A percentile compares a stretch with the other conserved stretches of the same genome.
These are phyloP conservation scores for Jamesozyma spencerorum DNA, from an alignment of 805 yeast species.

Conservation along the genomic window DNA sequence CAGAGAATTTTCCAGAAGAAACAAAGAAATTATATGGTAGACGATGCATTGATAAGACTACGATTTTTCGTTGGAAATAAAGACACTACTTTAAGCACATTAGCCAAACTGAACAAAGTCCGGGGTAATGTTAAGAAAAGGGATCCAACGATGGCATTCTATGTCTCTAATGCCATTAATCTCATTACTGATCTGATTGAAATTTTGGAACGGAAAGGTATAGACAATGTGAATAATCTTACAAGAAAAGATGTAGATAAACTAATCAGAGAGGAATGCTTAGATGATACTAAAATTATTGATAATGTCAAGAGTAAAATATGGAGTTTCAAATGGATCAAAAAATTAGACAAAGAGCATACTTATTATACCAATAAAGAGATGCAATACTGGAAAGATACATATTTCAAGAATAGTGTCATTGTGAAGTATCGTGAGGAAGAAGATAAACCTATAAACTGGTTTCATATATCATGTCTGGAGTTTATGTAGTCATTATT, in stretches of 20 bases:
- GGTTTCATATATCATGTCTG: conserved; percentile 22
- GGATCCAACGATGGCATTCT: not conserved
- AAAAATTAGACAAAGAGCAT: conserved; percentile 28
- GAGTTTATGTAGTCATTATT: conserved; percentile 13
- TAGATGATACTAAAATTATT: conserved; percentile 14
- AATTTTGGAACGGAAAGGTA: conserved; percentile 33
- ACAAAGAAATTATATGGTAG: conserved; percentile 16
- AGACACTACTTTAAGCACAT: conserved; percentile 41
- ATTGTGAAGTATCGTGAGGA: conserved; percentile 31
- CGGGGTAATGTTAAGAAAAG: conserved; percentile 14
- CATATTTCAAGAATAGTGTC: conserved; percentile 41
- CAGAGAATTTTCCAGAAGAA: conserved; percentile 14
- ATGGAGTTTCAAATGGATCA: conserved; percentile 40
- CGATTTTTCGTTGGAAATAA: conserved; percentile 34
- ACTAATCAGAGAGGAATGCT: conserved; percentile 20
- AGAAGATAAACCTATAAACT: conserved; percentile 15
- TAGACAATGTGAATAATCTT: conserved; percentile 36
- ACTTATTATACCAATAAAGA: conserved; percentile 45
- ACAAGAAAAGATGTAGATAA: conserved; percentile 34
- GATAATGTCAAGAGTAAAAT: conserved; percentile 19
- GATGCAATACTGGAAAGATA: conserved; percentile 45
- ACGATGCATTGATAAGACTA: conserved; percentile 29
- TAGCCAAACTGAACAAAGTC: conserved; percentile 31
- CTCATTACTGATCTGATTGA: conserved; percentile 38
- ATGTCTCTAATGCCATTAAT: conserved; percentile 21